These are phyloP conservation scores for Teunomyces atbi DNA, from an alignment of 805 yeast genomes.

Conservation along the genomic window DNA sequence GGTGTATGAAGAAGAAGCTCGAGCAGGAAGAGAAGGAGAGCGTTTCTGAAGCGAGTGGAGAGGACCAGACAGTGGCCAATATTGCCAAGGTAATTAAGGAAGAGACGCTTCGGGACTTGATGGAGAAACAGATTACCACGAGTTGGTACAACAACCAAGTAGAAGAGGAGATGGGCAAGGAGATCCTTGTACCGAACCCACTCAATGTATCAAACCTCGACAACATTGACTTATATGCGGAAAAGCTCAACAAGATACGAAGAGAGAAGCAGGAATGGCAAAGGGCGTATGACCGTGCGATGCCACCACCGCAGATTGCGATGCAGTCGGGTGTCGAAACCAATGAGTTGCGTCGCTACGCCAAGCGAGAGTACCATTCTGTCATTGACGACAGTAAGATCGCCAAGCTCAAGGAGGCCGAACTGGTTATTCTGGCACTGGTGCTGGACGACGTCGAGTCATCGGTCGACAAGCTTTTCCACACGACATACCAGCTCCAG, in stretches of 20 bases:
- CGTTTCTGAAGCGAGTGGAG: slow-evolving; percentile 15
- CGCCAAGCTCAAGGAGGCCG: slow-evolving; percentile 4
- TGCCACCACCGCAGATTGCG: neutral
- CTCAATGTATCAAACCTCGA: slow-evolving; percentile 52
- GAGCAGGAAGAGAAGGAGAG: slow-evolving; percentile 25
- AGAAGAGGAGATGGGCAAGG: slow-evolving; percentile 22
- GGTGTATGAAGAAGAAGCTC: slow-evolving; percentile 60
- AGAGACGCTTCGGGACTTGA: slow-evolving; percentile 57
- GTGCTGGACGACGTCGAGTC: slow-evolving; percentile 20
- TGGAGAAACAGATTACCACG: slow-evolving; percentile 57
- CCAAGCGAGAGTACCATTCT: slow-evolving; percentile 11
- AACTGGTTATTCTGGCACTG: neutral
- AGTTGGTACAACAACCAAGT: slow-evolving; percentile 60
- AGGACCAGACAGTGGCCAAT: slow-evolving; percentile 43
- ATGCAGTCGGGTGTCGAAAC: slow-evolving; percentile 11
- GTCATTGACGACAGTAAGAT: slow-evolving; percentile 15
- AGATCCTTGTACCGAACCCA: slow-evolving; percentile 54
- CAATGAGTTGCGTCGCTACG: neutral
- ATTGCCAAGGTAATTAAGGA: slow-evolving; percentile 65
- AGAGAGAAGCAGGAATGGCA: slow-evolving; percentile 52
- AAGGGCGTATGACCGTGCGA: slow-evolving; percentile 19
- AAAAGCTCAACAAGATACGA: slow-evolving; percentile 42
- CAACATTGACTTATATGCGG: slow-evolving; percentile 46
- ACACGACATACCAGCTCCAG: slow-evolving; percentile 27
- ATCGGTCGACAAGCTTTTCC: slow-evolving; percentile 39